These are phyloP conservation scores for Apiospora arundinis DNA, from an alignment of 2,329 filamentous ascomycete species.

Conservation along the genomic window DNA sequence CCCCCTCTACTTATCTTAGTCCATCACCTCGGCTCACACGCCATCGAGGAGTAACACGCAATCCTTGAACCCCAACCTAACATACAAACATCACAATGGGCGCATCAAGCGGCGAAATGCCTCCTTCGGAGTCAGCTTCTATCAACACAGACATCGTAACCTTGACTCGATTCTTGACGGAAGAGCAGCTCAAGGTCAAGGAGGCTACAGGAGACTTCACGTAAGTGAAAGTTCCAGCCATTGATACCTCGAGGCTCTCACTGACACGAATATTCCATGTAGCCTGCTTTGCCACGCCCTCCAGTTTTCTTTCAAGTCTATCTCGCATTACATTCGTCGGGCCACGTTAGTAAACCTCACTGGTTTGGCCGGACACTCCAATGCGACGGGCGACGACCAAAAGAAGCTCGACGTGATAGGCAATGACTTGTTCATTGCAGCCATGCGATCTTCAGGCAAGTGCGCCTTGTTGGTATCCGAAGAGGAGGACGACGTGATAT, in stretches of 20 bases:
- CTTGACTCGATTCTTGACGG: constrained; percentile 91
- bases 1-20: background rate
- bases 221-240: constrained; percentile 57
- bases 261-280: constrained; percentile 15
- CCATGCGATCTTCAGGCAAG: constrained; percentile 91
- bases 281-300: constrained; percentile 96
- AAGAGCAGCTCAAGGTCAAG: constrained; percentile 91
- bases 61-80: background rate
- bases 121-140: constrained; percentile 64
- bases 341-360: constrained; percentile 95
- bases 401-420: constrained; percentile 99
- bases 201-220: constrained; percentile 99
- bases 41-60: background rate
- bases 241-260: background rate
- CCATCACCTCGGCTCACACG: constrained; percentile 11
- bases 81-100: background rate
- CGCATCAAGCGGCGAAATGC: constrained; percentile 33
- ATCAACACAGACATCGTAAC: constrained; percentile 97
- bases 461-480: constrained; percentile 95
- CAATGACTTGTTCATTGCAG: constrained; percentile 95
- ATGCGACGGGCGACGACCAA: constrained; percentile 95
- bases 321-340: constrained; percentile 98
- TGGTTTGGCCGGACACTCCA: constrained; percentile 91
- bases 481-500: constrained; percentile 92
- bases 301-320: constrained; percentile 99